Percentiles rank a stretch among this genome's conserved stretches.
phyloP scores from a whole-genome alignment of 2,329 filamentous ascomycete species.

The Exserohilum rostratum region DNA sequence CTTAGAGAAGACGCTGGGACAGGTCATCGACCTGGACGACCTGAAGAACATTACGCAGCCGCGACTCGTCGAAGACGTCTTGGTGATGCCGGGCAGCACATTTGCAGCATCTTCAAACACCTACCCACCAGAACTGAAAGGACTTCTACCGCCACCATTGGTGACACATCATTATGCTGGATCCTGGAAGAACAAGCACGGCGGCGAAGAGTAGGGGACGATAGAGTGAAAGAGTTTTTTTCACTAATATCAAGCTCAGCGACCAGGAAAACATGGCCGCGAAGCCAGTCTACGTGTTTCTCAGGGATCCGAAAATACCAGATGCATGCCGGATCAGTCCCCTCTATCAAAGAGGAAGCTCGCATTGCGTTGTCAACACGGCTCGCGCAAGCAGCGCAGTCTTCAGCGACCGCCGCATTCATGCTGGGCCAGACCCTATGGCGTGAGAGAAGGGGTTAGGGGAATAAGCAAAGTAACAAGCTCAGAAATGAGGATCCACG shows the following conservation, averaged over 20 bases:
- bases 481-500: neutral
- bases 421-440: neutral
- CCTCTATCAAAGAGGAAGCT: neutral
- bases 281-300: neutral
- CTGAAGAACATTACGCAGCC: constrained; percentile 30
- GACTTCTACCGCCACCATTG: constrained; percentile 10
- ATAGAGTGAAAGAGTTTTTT: too few relatives aligned
- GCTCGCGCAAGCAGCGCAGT: too few relatives aligned
- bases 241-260: too few relatives aligned
- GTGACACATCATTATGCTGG: constrained; percentile 30
- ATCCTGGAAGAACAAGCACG: constrained; percentile 28
- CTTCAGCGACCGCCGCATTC: neutral
- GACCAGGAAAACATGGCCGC: too few relatives aligned
- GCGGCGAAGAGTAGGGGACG: constrained; percentile 9
- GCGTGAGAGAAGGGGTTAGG: neutral
- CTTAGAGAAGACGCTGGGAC: constrained; percentile 22
- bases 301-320: neutral
- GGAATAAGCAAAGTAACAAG: neutral
- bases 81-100: constrained; percentile 23
- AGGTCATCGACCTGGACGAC: constrained; percentile 19
- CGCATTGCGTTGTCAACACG: neutral
- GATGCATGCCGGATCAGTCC: neutral
- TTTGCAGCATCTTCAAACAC: constrained; percentile 24
- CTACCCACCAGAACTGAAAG: constrained; percentile 12
- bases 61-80: constrained; percentile 37